A percentile compares a stretch with the other conserved stretches of the same genome.
Evolutionary conservation across 2,329 filamentous ascomycete species (phyloP).

Genomic region (Aureobasidium uvarum): DNA sequence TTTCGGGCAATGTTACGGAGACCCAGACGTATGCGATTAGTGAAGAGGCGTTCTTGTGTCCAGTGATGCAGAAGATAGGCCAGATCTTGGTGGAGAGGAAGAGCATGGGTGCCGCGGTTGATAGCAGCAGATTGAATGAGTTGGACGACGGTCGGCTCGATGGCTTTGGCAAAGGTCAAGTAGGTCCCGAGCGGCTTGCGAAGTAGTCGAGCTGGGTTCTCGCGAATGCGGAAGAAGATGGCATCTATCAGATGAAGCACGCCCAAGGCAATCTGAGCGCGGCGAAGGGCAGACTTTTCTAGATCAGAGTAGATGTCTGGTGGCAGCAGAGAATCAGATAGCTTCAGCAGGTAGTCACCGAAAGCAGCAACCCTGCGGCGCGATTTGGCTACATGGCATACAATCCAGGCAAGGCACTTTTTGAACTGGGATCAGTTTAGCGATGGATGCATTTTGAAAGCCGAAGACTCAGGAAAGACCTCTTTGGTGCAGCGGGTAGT

Average conservation of each 20-base stretch:
- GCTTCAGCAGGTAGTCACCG: constrained; percentile 28
- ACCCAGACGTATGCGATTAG: constrained; percentile 19
- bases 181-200: constrained; percentile 22
- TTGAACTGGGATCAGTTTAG: constrained; percentile 30
- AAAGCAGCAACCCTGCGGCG: constrained; percentile 25
- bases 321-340: constrained; percentile 15
- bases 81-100: constrained; percentile 20
- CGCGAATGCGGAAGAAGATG: constrained; percentile 20
- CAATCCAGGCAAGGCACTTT: constrained; percentile 28
- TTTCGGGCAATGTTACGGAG: constrained; percentile 23
- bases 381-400: constrained; percentile 27
- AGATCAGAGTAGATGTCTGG: background rate
- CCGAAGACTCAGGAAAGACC: constrained; percentile 21
- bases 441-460: background rate
- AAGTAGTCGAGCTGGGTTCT: constrained; percentile 8
- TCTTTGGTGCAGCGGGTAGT: constrained; percentile 16
- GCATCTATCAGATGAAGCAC: constrained; percentile 13
- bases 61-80: constrained; percentile 18
- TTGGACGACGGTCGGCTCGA: background rate
- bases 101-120: constrained; percentile 5
- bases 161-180: constrained; percentile 14
- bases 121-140: constrained; percentile 15
- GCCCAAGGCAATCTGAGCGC: background rate
- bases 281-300: background rate
- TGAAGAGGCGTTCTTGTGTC: constrained; percentile 22